phyloP scores from a whole-genome alignment of 2,329 filamentous ascomycete species.

The Aspergillus niger region DNA sequence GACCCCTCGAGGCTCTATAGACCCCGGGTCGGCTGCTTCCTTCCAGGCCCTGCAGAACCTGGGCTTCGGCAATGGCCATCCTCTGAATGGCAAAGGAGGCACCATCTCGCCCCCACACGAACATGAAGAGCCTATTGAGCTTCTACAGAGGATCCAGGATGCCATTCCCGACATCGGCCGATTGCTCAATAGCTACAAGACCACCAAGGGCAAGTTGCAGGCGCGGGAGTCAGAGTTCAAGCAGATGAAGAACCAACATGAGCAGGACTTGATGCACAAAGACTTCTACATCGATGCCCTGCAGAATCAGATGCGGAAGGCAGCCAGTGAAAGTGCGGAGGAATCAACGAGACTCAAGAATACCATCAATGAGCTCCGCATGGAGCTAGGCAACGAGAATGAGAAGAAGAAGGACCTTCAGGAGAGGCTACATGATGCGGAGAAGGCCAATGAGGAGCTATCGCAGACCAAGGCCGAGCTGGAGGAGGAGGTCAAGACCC shows the following conservation, averaged over 20 bases:
- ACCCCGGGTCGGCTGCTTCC: slow-evolving; percentile 32
- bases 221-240: slow-evolving; percentile 53
- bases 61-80: slow-evolving; percentile 22
- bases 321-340: slow-evolving; percentile 52
- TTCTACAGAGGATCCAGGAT: slow-evolving; percentile 48
- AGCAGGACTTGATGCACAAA: slow-evolving; percentile 54
- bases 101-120: slow-evolving; percentile 31
- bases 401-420: slow-evolving; percentile 56
- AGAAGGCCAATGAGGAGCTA: slow-evolving; percentile 49
- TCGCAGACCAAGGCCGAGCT: slow-evolving; percentile 48
- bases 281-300: slow-evolving; percentile 56
- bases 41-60: slow-evolving; percentile 37
- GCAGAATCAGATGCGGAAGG: slow-evolving; percentile 52
- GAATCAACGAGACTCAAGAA: slow-evolving; percentile 49
- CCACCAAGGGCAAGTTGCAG: slow-evolving; percentile 53
- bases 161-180: slow-evolving; percentile 51
- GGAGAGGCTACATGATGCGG: slow-evolving; percentile 48
- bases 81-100: slow-evolving; percentile 30
- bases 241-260: slow-evolving; percentile 52
- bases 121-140: slow-evolving; percentile 40
- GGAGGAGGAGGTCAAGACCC: slow-evolving; percentile 41
- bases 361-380: slow-evolving; percentile 50
- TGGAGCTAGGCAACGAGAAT: slow-evolving; percentile 51
- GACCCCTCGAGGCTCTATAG: slow-evolving; percentile 33
- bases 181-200: slow-evolving; percentile 50